Conservation (phyloP, 257 asterid genomes). For the Jacaranda mimosifolia region DNA sequence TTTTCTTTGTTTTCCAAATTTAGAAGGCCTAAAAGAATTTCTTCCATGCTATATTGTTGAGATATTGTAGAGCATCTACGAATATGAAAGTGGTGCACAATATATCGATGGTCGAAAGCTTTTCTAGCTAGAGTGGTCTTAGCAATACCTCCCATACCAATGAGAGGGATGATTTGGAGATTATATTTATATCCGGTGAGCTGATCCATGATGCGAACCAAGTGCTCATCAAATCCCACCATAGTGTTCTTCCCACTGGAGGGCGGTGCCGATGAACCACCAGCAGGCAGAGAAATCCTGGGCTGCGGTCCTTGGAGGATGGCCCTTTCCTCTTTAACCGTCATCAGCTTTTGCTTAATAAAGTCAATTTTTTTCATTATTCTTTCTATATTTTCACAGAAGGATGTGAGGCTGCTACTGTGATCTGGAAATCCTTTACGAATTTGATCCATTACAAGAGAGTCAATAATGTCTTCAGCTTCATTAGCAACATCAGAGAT, state of each 20-base stretch:
- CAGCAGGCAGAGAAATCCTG: neutral
- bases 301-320: neutral
- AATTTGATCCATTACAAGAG: too few relatives aligned
- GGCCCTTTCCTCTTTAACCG: neutral
- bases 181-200: neutral
- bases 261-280: neutral
- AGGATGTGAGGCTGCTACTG: neutral
- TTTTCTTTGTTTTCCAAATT: too few relatives aligned
- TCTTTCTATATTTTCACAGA: neutral
- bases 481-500: neutral
- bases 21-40: too few relatives aligned
- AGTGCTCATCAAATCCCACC: slow-evolving; percentile 2
- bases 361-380: neutral
- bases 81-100: too few relatives aligned
- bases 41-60: too few relatives aligned
- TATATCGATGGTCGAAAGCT: too few relatives aligned
- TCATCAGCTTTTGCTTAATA: neutral
- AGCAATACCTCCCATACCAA: slow-evolving; percentile 30
- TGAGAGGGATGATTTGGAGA: slow-evolving; percentile 11
- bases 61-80: too few relatives aligned
- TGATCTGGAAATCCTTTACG: too few relatives aligned
- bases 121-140: too few relatives aligned
- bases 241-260: neutral
- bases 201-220: neutral
- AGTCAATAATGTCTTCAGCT: neutral